Base-by-base conservation (phyloP, 352 stramenopile genomes). In the Phytophthora idaei region DNA sequence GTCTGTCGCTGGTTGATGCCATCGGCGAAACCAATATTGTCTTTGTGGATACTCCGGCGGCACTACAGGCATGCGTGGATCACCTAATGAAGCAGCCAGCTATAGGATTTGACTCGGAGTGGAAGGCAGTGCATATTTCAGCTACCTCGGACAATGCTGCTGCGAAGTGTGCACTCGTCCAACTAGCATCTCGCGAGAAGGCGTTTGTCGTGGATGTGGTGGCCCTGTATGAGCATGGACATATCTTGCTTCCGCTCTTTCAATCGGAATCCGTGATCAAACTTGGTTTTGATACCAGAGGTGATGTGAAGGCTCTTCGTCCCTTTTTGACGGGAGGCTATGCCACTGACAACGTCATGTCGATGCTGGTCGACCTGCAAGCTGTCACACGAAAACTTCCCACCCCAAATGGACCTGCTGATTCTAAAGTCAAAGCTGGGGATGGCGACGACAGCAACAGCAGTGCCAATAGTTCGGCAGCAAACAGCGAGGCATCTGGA, bases 81-180 rank as follows among this genome's bases (percentile, higher is more conserved):
- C 66, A 90, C 44, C 64, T 94, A 27, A 42, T 76, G n/a, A 42
- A 47, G 2, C 73, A 84, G n/a, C 29, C 67, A 0, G 68, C 80
- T 21, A 69, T 94, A 15, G 87, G 87, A 3, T 92, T 94, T 45
- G 87, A 94, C 70, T 91, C 81, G 15, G 87, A 94, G 61, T 94
- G 87, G 87, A 90, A 89, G 31, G 64, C 79, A 7, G 61, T 76
- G n/a, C 75, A 85, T 27, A 64, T 74, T 37, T 69, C 67, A 10
- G 39, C 69, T 36, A 47, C 28, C 1, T 17, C 53, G 1, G 41
- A 60, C n/a, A 34, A 64, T 14, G 15, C 47, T 3, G 46, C 36
- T 28, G 76, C 77, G 5, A 77, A 78, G 2, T 92, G 83, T 57
- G 82, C 86, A 21, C 62, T 91, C 29, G 15, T 93, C 42, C 87